Evolutionary conservation across 2,329 filamentous ascomycete genomes (phyloP), one percentile per base, ranked within the genome.

Genomic region (Fusarium illudens): DNA sequence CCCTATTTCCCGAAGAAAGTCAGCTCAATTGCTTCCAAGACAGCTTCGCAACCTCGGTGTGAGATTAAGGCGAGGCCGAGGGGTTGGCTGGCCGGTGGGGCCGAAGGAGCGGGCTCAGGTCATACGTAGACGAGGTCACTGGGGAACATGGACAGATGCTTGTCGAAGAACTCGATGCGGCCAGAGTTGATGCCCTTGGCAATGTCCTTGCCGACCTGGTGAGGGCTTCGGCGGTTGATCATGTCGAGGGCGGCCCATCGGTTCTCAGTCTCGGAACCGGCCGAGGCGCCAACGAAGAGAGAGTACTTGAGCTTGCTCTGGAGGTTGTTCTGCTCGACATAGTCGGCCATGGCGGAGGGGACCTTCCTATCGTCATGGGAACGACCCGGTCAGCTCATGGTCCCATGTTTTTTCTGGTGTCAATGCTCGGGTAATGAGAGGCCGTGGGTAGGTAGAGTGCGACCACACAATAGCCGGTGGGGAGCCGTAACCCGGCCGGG

Each of bases 121-220:
- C 81, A 76, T 81, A 89, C 87, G 77, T 96, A 96, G 78, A 95
- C 91, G 68, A 97, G 83, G 77, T 97, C 93, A 36, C 90, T 86
- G 4, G 93, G 93, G 78, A 97, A 97, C 93, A 96, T 96, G 80
- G 90, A 94, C 76, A 97, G 79, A 82, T 97, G 93, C 83, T 97
- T 97, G 79, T 97, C 93, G 77, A 96, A 97, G 81, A 97, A 97
- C 67, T 95, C 89, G 81, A 97, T 97, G 71, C 90, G 86, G 42
- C 93, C 93, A 72, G 90, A 89, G 79, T 97, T 97, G 81, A 97
- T 96, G 10, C 93, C 93, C 83, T 93, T 95, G 64, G 93, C 88
- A 70, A 97, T 97, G 62, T 92, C 87, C 83, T 96, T 97, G 76
- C 93, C 93, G 64, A 97, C 93, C 78, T 97, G 93, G 81, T 97